Evolutionary conservation across 108 stramenopile genomes (phyloP).

Genomic region (Aurantiochytrium sp.): DNA sequence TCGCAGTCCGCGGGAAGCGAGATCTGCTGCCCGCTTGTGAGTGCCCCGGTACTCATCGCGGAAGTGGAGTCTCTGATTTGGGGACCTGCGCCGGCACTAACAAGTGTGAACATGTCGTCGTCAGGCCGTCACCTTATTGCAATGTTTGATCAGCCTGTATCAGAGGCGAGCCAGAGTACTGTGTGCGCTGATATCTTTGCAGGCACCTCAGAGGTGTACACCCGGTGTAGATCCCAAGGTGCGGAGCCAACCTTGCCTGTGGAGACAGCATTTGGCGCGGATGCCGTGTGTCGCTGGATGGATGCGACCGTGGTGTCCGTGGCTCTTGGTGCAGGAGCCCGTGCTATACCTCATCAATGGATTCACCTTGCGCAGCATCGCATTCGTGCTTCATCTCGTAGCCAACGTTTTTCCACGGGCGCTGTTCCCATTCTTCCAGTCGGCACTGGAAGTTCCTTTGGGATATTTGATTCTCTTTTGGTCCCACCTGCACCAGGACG

Average conservation of each 20-base stretch:
- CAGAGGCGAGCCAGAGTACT: neutral
- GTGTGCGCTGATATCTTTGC: neutral
- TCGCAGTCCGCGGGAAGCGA: neutral
- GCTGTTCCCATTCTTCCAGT: neutral
- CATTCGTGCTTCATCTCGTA: neutral
- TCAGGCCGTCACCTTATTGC: neutral
- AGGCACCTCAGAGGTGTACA: neutral
- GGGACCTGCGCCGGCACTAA: neutral
- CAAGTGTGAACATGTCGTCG: neutral
- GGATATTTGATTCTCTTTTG: neutral
- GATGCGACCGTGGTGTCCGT: neutral
- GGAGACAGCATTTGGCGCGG: neutral
- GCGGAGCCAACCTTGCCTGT: neutral
- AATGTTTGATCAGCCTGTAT: neutral
- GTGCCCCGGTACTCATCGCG: neutral
- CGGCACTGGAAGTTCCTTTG: neutral
- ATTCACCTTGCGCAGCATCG: neutral
- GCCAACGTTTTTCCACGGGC: neutral
- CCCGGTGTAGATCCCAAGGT: neutral
- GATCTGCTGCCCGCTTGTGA: neutral
- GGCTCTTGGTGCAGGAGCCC: neutral
- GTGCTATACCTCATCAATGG: neutral
- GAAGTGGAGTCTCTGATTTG: neutral
- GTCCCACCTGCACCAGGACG: neutral
- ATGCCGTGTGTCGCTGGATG: neutral